Conservation (phyloP, 2,329 filamentous ascomycete species). For the Claviceps capensis region DNA sequence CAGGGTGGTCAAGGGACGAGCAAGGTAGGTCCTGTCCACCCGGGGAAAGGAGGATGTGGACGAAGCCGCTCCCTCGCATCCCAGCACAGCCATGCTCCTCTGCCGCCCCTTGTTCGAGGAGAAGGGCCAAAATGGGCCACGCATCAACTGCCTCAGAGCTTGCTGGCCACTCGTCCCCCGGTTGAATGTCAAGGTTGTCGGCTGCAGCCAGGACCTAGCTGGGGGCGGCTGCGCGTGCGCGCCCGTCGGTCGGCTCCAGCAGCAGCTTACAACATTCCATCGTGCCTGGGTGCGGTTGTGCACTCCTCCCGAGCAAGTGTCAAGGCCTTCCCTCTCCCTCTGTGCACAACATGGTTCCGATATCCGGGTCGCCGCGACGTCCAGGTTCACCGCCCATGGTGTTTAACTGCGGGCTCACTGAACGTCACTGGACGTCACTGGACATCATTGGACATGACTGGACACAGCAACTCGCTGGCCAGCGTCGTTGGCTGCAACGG, state of each 20-base stretch:
- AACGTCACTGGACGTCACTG: too few species aligned
- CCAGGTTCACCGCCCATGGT: not conserved
- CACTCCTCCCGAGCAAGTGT: not conserved
- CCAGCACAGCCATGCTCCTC: constrained; percentile 4
- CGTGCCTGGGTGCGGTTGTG: not conserved
- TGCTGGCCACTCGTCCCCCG: constrained; percentile 2
- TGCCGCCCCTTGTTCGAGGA: constrained; percentile 6
- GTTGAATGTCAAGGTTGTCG: constrained; percentile 3
- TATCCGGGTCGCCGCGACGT: too few species aligned
- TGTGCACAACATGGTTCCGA: too few species aligned
- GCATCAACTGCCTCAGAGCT: not conserved
- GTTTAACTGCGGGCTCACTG: not conserved
- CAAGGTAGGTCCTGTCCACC: not conserved
- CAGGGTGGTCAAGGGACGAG: not conserved
- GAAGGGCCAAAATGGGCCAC: not conserved
- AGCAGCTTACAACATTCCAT: constrained; percentile 2
- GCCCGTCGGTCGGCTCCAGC: constrained; percentile 3
- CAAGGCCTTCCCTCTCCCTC: not conserved
- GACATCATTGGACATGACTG: not conserved
- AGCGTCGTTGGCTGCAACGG: not conserved
- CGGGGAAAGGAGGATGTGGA: not conserved
- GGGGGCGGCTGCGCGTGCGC: constrained; percentile 2
- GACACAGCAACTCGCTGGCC: not conserved
- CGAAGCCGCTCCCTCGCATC: constrained; percentile 4
- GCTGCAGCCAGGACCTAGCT: constrained; percentile 3